A percentile compares a stretch with the other conserved stretches of the same genome.
phyloP scores from a whole-genome alignment of 805 yeast species.

The Lipomyces spencermartinsiae region DNA sequence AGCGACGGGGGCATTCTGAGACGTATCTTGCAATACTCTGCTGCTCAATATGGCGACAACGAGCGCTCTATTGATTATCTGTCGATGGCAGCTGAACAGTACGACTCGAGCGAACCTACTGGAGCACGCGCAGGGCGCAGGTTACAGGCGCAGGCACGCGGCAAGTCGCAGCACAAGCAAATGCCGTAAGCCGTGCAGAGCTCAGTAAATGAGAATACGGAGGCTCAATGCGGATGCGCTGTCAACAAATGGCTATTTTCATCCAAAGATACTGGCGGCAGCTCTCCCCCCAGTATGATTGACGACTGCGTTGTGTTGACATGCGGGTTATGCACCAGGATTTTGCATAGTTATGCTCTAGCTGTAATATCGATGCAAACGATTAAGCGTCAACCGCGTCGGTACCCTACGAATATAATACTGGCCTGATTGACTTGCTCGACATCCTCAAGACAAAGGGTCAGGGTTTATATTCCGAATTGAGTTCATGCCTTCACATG shows the following conservation, averaged over 20 bases:
- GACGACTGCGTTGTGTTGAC: not conserved
- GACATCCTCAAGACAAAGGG: not conserved
- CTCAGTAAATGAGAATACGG: not conserved
- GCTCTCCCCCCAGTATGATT: not conserved
- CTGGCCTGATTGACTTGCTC: no score
- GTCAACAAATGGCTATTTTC: not conserved
- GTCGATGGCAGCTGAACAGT: not conserved
- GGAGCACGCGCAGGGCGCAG: not conserved
- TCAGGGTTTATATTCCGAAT: no score
- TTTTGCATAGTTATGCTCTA: not conserved
- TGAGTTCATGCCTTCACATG: no score
- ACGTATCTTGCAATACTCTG: not conserved
- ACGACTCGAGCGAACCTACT: not conserved
- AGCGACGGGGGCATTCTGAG: conserved; percentile 5
- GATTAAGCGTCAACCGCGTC: not conserved
- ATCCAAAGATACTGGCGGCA: not conserved
- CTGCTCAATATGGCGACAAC: not conserved
- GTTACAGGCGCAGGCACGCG: not conserved
- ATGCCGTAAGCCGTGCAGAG: not conserved
- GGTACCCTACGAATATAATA: no score
- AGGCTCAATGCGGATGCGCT: not conserved
- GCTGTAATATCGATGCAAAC: not conserved
- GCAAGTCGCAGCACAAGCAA: not conserved
- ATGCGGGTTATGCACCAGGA: not conserved
- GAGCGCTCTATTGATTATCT: not conserved